These are phyloP conservation scores for Lentinula detonsa DNA, from an alignment of 768 basidiomycete genomes.

Conservation along the genomic window DNA sequence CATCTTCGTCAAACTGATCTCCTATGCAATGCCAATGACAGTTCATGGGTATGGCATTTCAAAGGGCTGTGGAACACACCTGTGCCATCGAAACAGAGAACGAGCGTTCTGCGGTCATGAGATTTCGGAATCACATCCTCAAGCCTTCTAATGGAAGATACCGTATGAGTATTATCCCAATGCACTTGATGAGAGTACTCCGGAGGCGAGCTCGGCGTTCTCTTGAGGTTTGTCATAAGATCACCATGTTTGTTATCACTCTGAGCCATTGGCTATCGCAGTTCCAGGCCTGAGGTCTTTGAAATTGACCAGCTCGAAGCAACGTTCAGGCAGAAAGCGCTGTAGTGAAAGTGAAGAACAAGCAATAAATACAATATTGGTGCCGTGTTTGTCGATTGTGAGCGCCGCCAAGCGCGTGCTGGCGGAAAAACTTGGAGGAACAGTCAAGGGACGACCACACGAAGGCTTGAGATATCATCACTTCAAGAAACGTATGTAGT, in stretches of 20 bases:
- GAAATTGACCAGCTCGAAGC: neutral
- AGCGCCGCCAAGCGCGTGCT: neutral
- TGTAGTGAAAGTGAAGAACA: neutral
- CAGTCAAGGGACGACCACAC: neutral
- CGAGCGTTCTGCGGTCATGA: conserved; percentile 9
- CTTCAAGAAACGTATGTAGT: neutral
- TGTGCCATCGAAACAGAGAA: conserved; percentile 6
- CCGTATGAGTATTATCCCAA: neutral
- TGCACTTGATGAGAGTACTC: conserved; percentile 4
- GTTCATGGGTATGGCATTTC: too few species aligned
- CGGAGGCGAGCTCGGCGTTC: conserved; percentile 1
- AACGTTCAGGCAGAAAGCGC: neutral
- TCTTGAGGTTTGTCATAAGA: neutral
- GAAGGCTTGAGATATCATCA: neutral
- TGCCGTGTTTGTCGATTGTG: neutral
- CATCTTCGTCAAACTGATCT: conserved; percentile 4
- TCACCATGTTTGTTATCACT: neutral
- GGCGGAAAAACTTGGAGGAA: neutral
- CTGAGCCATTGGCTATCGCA: neutral
- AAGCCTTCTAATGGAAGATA: neutral
- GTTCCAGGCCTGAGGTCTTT: neutral
- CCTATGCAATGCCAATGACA: neutral
- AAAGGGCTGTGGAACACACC: neutral
- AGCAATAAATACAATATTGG: neutral
- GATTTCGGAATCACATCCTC: conserved; percentile 6